A percentile compares a stretch with the other conserved stretches of the same genome.
These are phyloP conservation scores for Glycine latifolia DNA, from an alignment of 306 rosid genomes.

Conservation along the genomic window DNA sequence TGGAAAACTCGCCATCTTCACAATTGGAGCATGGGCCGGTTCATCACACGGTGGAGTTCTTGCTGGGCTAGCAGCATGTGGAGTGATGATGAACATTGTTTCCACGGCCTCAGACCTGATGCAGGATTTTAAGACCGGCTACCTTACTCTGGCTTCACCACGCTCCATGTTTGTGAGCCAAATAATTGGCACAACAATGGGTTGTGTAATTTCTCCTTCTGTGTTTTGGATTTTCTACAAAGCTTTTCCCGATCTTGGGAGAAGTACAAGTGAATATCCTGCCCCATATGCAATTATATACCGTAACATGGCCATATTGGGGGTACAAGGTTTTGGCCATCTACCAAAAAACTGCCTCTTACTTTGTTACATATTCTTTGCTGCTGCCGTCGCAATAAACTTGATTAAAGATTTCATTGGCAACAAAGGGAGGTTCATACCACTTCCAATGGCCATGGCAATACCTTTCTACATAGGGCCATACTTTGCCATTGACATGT, in stretches of 20 bases:
- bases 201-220: slow-evolving; percentile 60
- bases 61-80: slow-evolving; percentile 61
- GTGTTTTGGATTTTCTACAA: slow-evolving; percentile 65
- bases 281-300: slow-evolving; percentile 51
- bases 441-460: slow-evolving; percentile 69
- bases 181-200: slow-evolving; percentile 61
- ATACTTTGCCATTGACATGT: slow-evolving; percentile 64
- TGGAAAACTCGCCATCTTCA: slow-evolving; percentile 62
- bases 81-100: slow-evolving; percentile 69
- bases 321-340: slow-evolving; percentile 54
- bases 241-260: slow-evolving; percentile 59
- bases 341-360: slow-evolving; percentile 58
- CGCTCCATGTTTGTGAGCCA: slow-evolving; percentile 68
- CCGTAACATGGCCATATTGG: slow-evolving; percentile 59
- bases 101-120: slow-evolving; percentile 60
- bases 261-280: slow-evolving; percentile 52
- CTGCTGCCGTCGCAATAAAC: slow-evolving; percentile 47
- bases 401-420: slow-evolving; percentile 52
- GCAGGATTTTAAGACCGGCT: slow-evolving; percentile 65
- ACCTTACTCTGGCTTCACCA: slow-evolving; percentile 61
- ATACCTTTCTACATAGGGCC: slow-evolving; percentile 64
- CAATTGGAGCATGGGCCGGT: slow-evolving; percentile 69
- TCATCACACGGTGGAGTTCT: slow-evolving; percentile 60
- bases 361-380: slow-evolving; percentile 56
- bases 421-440: slow-evolving; percentile 55